Evolutionary conservation across 2,329 filamentous ascomycete species (phyloP), one percentile per base, ranked within the genome.

Genomic region (Cercospora citrullina): DNA sequence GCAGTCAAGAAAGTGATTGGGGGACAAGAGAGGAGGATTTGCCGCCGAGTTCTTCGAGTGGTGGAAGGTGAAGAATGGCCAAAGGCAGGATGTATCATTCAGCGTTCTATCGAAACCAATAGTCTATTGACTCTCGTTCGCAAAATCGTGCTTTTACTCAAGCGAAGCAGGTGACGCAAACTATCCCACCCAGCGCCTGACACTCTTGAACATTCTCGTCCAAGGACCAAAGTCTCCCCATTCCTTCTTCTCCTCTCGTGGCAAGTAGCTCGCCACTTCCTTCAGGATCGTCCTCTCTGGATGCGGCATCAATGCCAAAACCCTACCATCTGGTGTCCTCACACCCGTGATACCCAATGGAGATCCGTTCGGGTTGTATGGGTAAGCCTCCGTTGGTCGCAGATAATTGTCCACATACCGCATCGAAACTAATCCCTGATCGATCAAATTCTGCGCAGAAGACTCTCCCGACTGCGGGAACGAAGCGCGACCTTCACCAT

Each of bases 271-370:
- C 59, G 86, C 88, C 69, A 93, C 89, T 67, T 92, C 91, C 66
- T 88, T 88, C 83, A 96, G 83, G 67, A 96, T 89, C 16, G 92
- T 96, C n/a, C 93, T 87, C 82, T 97, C 93, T 0, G 93, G 93
- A 79, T 97, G 93, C 69, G 94, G 94, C 93, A 97, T 97, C 82
- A 97, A 87, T 6, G 93, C 93, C 73, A 97, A 80, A 1, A 96
- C 91, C 66, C 92, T 86, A 12, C 93, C 93, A 77, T 96, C 90
- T 53, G 83, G 86, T 74, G 87, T 93, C 73, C 90, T 85, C 28
- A 96, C 90, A 77, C 90, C 93, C 0, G 93, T 91, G 71, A 97
- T 91, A 76, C 92, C 93, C 70, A 86, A 84, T 0, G 92, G 91
- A 77, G 90, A 93, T 63, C 93, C 93, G 81, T 96, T 97, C 62